Percentiles rank a stretch among this genome's conserved stretches.
phyloP scores from a whole-genome alignment of 225 moss, liverwort and hornwort genomes.

The Takakia lepidozioides region DNA sequence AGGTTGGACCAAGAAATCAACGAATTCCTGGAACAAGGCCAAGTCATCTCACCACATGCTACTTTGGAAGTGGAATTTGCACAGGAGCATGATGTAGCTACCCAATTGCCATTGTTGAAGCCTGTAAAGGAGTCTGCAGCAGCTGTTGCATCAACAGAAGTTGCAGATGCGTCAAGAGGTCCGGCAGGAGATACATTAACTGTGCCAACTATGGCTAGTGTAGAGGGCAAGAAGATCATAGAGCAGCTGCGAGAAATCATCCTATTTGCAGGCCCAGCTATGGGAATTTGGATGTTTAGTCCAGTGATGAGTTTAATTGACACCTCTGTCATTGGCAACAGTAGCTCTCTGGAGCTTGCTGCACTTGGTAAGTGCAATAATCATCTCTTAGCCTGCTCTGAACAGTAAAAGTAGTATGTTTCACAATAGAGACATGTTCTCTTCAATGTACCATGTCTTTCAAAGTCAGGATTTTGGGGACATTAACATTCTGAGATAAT shows the following conservation, averaged over 20 bases:
- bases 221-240: slow-evolving; percentile 35
- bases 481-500: too few relatives aligned
- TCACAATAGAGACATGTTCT: too few relatives aligned
- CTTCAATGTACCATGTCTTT: slow-evolving; percentile 1
- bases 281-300: slow-evolving; percentile 93
- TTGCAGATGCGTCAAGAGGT: slow-evolving; percentile 41
- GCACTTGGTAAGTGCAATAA: slow-evolving; percentile 53
- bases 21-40: too few relatives aligned
- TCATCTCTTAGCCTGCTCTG: too few relatives aligned
- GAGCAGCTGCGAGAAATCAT: slow-evolving; percentile 79
- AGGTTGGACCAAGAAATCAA: too few relatives aligned
- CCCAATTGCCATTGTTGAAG: too few relatives aligned
- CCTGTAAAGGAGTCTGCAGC: too few relatives aligned
- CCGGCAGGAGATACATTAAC: too few relatives aligned
- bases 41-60: too few relatives aligned
- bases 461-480: too few relatives aligned
- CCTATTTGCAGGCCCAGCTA: slow-evolving; percentile 83
- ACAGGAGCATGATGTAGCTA: neutral
- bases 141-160: slow-evolving; percentile 40
- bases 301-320: slow-evolving; percentile 93
- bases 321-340: slow-evolving; percentile 82
- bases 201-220: slow-evolving; percentile 24
- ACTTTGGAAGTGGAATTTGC: too few relatives aligned
- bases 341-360: slow-evolving; percentile 84
- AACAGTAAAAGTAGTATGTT: too few relatives aligned